Conservation (phyloP, 306 rosid species). For the Lathyrus tuberosus region DNA sequence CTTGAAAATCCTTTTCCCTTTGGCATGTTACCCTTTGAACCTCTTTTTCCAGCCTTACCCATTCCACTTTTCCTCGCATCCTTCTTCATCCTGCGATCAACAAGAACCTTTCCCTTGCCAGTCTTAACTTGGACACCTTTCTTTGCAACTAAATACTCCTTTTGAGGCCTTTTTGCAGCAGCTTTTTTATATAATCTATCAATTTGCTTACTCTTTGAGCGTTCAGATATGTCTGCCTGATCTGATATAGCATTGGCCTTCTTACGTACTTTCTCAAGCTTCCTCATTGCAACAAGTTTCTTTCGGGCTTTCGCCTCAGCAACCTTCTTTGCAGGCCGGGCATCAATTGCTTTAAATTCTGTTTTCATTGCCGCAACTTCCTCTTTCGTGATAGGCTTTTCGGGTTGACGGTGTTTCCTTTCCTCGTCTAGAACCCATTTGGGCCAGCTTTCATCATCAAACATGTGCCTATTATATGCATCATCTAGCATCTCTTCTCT, state of each 20-base stretch:
- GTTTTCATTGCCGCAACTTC: conserved; percentile 86
- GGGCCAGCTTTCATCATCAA: conserved; percentile 78
- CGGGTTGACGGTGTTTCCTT: conserved; percentile 64
- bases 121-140: conserved; percentile 87
- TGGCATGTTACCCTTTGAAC: conserved; percentile 44
- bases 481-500: conserved; percentile 75
- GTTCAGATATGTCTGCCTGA: conserved; percentile 81
- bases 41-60: conserved; percentile 28
- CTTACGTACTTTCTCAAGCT: conserved; percentile 90
- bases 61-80: conserved; percentile 60
- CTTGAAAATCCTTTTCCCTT: conserved; percentile 64
- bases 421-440: conserved; percentile 92
- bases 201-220: conserved; percentile 87
- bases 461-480: conserved; percentile 82
- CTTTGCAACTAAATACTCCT: conserved; percentile 93
- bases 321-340: conserved; percentile 80
- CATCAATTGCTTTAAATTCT: conserved; percentile 81
- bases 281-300: conserved; percentile 79
- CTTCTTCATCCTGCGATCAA: conserved; percentile 88
- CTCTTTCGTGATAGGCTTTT: conserved; percentile 81
- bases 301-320: conserved; percentile 77
- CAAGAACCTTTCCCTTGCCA: conserved; percentile 78
- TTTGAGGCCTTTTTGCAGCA: conserved; percentile 67
- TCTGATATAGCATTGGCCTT: conserved; percentile 92
- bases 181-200: conserved; percentile 78